Evolutionary conservation across 805 yeast genomes (phyloP).

Genomic region (Maudiozyma bulderi): DNA sequence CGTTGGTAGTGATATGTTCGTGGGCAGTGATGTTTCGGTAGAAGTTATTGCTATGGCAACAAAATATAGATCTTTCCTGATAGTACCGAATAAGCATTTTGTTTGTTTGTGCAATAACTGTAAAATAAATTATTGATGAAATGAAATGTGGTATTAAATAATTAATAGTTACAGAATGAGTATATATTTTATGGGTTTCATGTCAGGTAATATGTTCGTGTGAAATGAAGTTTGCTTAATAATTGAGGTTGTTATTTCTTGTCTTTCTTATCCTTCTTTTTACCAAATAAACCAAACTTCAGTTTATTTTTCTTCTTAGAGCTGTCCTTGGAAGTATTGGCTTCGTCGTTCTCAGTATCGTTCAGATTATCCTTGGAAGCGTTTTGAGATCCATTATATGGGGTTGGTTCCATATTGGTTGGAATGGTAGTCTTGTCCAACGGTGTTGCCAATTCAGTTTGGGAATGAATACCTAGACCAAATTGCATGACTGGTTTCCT

Average conservation of each 20-base stretch:
- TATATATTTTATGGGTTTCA: not conserved
- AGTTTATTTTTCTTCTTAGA: slow-evolving; percentile 15
- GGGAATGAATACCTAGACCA: not conserved
- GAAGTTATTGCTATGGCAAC: no score
- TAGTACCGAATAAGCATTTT: no score
- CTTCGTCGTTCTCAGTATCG: slow-evolving; percentile 1
- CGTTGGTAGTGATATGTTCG: not conserved
- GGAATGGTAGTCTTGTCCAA: slow-evolving; percentile 4
- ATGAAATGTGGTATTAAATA: not conserved
- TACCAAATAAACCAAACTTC: slow-evolving; percentile 21
- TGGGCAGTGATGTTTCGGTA: not conserved
- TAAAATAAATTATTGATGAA: no score
- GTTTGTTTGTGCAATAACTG: no score
- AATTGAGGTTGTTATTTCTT: not conserved
- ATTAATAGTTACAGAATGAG: not conserved
- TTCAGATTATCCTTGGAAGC: not conserved
- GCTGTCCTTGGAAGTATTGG: slow-evolving; percentile 8
- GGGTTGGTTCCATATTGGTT: slow-evolving; percentile 1
- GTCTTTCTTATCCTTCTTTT: slow-evolving; percentile 9
- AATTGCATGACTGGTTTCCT: slow-evolving; percentile 2
- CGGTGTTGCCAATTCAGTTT: slow-evolving; percentile 1
- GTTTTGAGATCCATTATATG: not conserved
- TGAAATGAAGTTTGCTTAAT: not conserved
- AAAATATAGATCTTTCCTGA: not conserved
- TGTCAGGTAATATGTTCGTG: no score